Conservation (phyloP, 495 filamentous ascomycete species). For the Penicillium simplicissimum region DNA sequence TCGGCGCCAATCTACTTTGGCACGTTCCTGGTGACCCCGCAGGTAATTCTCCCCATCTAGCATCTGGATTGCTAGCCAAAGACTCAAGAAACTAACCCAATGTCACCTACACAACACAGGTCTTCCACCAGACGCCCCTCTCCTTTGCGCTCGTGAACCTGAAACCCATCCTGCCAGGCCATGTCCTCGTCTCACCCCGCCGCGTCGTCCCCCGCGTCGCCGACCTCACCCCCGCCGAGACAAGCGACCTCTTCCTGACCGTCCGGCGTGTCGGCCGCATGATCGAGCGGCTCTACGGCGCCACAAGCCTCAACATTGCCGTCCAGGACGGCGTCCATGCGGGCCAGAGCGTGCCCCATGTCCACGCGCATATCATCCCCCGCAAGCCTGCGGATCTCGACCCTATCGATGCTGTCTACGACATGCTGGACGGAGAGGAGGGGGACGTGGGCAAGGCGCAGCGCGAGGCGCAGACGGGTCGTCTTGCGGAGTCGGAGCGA, state of each 20-base stretch:
- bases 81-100: constrained; percentile 4
- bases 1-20: constrained; percentile 46
- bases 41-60: constrained; percentile 29
- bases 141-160: constrained; percentile 90
- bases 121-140: constrained; percentile 80
- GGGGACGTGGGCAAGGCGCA: constrained; percentile 70
- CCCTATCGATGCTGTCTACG: constrained; percentile 69
- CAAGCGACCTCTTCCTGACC: constrained; percentile 80
- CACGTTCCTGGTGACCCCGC: constrained; percentile 48
- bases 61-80: background rate
- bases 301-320: constrained; percentile 78
- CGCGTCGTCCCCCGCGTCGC: constrained; percentile 68
- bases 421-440: constrained; percentile 78
- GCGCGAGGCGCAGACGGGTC: constrained; percentile 17
- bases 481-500: background rate
- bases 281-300: constrained; percentile 71
- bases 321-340: constrained; percentile 88
- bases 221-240: constrained; percentile 71
- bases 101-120: constrained; percentile 38
- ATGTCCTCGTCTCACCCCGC: constrained; percentile 73
- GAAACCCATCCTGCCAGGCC: constrained; percentile 90
- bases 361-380: constrained; percentile 94
- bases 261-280: constrained; percentile 80
- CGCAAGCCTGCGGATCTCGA: constrained; percentile 60
- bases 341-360: constrained; percentile 87